Evolutionary conservation across 164 flowering plant genomes (phyloP).

Genomic region (Dillenia turbinata): DNA sequence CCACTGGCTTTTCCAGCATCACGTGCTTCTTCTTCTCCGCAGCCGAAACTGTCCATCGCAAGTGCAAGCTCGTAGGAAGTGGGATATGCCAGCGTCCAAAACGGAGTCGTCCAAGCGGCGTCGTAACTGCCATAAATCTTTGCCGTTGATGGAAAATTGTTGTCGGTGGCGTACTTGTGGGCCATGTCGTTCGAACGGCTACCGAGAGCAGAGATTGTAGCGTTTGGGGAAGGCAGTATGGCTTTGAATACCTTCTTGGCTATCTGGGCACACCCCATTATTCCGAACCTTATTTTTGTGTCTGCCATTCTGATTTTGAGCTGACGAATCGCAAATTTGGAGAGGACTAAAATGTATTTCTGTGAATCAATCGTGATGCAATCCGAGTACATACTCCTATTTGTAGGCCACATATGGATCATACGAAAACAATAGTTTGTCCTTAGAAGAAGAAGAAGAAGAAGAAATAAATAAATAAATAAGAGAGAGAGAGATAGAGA

Average conservation of each 20-base stretch:
- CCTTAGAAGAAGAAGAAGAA: too few species aligned
- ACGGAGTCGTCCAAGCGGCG: constrained; percentile 27
- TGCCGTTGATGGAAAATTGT: constrained; percentile 15
- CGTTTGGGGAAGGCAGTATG: constrained; percentile 23
- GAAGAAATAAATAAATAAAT: too few species aligned
- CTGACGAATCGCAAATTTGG: too few species aligned
- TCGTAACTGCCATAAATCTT: constrained; percentile 36
- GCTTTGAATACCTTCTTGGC: constrained; percentile 39
- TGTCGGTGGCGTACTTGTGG: constrained; percentile 14
- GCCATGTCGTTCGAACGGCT: constrained; percentile 38
- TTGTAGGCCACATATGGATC: too few species aligned
- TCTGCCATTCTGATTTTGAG: constrained; percentile 11
- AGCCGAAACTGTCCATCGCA: constrained; percentile 35
- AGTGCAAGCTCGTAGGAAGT: constrained; percentile 36
- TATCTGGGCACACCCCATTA: constrained; percentile 37
- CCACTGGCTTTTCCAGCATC: constrained; percentile 42
- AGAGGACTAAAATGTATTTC: too few species aligned
- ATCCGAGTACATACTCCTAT: too few species aligned
- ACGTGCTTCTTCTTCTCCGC: constrained; percentile 40
- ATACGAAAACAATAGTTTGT: too few species aligned
- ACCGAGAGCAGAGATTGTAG: constrained; percentile 31
- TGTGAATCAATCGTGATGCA: too few species aligned
- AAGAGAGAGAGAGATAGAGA: too few species aligned
- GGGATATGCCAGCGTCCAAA: constrained; percentile 45
- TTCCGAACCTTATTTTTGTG: constrained; percentile 19